Base-by-base conservation (phyloP, 148 eudicot species). In the Linanthus parryae region DNA sequence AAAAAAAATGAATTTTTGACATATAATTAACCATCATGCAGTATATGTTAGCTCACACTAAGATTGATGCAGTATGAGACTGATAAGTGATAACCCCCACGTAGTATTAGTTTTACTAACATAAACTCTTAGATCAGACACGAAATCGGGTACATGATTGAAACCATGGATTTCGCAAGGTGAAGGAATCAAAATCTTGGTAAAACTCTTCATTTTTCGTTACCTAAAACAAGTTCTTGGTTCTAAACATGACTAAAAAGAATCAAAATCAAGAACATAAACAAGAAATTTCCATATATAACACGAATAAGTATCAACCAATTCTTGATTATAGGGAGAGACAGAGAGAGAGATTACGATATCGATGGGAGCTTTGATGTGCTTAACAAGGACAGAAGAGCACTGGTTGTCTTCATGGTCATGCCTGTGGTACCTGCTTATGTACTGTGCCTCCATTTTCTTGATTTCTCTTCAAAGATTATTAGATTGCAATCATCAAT, bases 301-400 rank as follows among this genome's bases (percentile, higher is more conserved):
- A 59, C 10, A 59, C 1, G 37, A 11, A 36, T 27, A 28, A 0
- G 19, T 20, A 41, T 9, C n/a, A n/a, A n/a, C n/a, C n/a, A n/a
- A n/a, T n/a, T n/a, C n/a, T n/a, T n/a, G n/a, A 19, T 12, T 16
- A 2, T 8, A 57, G 44, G 19, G 17, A 29, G 17, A 46, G 23
- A 40, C n/a, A 48, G 16, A 48, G 19, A 27, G 21, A 56, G 40
- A 59, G 38, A 35, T 29, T 80, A 84, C 94, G 58, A 84, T 69
- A 58, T 84, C 76, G 51, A 68, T 58, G 15, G 88, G 84, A 14
- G 88, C 94, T 56, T 78, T 78, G 81, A 84, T 73, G 65, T 61
- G 84, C 37, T 78, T 78, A 11, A 63, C 47, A 28, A 84, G 73
- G 59, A 73, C 72, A 36, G 94, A 84, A 22, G 88, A 59, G 47